A percentile compares a stretch with the other conserved stretches of the same genome.
Conservation (phyloP, 139 green algal genomes). For the Eudorina sp. region DNA sequence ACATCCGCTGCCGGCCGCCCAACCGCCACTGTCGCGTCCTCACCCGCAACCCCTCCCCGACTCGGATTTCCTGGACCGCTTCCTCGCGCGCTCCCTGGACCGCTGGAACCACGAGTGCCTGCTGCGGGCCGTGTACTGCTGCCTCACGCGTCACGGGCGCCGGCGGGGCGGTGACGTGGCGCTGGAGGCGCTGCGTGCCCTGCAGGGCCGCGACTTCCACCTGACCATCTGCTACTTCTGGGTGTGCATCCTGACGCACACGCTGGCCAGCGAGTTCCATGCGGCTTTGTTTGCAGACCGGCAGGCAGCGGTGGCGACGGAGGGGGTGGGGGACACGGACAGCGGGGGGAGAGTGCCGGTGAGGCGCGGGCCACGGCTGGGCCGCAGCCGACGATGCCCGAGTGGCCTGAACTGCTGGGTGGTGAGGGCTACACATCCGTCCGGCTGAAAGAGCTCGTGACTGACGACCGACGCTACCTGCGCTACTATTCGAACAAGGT, state of each 20-base stretch:
- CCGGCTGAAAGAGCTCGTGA: not conserved
- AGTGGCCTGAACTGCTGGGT: not conserved
- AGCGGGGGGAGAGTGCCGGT: too few species aligned
- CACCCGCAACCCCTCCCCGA: not conserved
- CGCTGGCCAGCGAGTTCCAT: not conserved
- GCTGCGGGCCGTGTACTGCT: conserved; percentile 48
- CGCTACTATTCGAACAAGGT: conserved; percentile 36
- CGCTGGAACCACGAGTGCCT: conserved; percentile 45
- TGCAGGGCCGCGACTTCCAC: conserved; percentile 36
- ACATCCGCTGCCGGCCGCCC: not conserved
- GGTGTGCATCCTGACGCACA: not conserved
- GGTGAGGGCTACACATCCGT: not conserved
- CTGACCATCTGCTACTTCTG: conserved; percentile 43
- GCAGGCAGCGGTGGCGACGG: not conserved
- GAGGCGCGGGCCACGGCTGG: too few species aligned
- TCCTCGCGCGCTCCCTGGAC: not conserved
- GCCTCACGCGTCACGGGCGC: conserved; percentile 25
- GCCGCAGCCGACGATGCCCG: too few species aligned
- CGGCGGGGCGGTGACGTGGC: not conserved
- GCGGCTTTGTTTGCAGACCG: not conserved
- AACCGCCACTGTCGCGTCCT: not conserved
- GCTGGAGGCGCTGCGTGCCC: not conserved
- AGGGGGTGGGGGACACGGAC: too few species aligned
- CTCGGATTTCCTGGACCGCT: conserved; percentile 16
- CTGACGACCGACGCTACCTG: conserved; percentile 24